A percentile compares a stretch with the other conserved stretches of the same genome.
phyloP scores from a whole-genome alignment of 2,329 filamentous ascomycete genomes.

The Calonectria pauciramosa region DNA sequence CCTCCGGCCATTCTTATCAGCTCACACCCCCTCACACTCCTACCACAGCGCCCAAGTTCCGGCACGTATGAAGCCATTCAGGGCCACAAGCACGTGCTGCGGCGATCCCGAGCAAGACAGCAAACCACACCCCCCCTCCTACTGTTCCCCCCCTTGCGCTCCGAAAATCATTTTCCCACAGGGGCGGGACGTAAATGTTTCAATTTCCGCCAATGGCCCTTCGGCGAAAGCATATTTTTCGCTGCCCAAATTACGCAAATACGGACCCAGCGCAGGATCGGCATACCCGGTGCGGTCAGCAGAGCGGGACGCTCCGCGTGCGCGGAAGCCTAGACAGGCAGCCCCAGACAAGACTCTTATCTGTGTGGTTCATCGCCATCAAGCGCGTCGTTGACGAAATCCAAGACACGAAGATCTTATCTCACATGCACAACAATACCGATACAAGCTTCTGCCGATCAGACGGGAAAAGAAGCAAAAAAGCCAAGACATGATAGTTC shows the following conservation, averaged over 20 bases:
- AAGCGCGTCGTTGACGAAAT: not conserved
- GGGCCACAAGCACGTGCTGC: not conserved
- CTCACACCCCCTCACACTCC: not conserved
- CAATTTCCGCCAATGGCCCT: conserved; percentile 5
- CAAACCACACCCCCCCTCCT: not conserved
- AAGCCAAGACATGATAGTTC: not conserved
- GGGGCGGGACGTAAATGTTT: not conserved
- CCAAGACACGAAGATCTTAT: not conserved
- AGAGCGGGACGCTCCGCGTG: not conserved
- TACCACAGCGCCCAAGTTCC: not conserved
- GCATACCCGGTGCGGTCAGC: not conserved
- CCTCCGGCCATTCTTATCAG: not conserved
- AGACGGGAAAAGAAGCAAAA: not conserved
- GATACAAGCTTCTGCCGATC: not conserved
- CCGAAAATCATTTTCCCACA: not conserved
- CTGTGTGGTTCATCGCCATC: not conserved
- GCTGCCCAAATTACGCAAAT: not conserved
- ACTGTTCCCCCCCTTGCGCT: no score
- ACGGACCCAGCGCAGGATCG: not conserved
- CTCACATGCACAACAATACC: not conserved
- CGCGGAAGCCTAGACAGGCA: no score
- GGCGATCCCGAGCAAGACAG: not conserved
- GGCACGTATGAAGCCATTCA: not conserved
- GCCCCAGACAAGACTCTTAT: no score
- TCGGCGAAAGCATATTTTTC: not conserved